Conservation (phyloP, 805 yeast genomes). For the Metschnikowia vanudenii region DNA sequence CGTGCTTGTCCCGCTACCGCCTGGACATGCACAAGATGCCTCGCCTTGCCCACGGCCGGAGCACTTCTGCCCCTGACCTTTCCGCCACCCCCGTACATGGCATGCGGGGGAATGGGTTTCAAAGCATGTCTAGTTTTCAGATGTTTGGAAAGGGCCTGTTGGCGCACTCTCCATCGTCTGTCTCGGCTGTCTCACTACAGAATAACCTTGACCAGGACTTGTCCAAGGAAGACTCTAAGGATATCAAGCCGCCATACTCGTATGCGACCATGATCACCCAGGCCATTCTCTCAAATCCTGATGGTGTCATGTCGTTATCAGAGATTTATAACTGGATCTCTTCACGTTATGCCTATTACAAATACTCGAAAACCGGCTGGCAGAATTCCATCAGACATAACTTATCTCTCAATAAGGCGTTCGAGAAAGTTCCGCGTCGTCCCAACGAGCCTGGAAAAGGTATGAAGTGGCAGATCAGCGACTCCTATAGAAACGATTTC, state of each 20-base stretch:
- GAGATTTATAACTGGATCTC: constrained; percentile 94
- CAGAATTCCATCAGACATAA: constrained; percentile 97
- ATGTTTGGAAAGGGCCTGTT: constrained; percentile 48
- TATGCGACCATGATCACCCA: constrained; percentile 99
- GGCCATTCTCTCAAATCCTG: constrained; percentile 84
- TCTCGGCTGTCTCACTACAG: constrained; percentile 43
- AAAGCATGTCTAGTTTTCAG: constrained; percentile 43
- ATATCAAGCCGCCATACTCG: constrained; percentile 93
- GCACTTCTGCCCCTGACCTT: neutral
- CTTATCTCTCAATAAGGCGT: constrained; percentile 90
- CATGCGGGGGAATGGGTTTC: constrained; percentile 1
- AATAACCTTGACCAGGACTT: constrained; percentile 58
- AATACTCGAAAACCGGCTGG: constrained; percentile 95
- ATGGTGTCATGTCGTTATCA: constrained; percentile 83
- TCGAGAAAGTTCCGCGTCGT: constrained; percentile 93
- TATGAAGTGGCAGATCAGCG: constrained; percentile 97
- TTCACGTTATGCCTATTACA: constrained; percentile 83
- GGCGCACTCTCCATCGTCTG: constrained; percentile 37
- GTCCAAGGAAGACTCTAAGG: constrained; percentile 86
- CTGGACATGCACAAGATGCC: constrained; percentile 19
- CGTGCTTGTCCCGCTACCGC: constrained; percentile 36
- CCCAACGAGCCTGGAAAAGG: constrained; percentile 98
- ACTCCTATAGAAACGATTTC: constrained; percentile 79
- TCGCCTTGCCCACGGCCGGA: constrained; percentile 9
- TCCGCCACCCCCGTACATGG: neutral